Percentiles rank a stretch among this genome's conserved stretches.
These are phyloP conservation scores for Groenewaldozyma auringiensis DNA, from an alignment of 1,139 yeast genomes.

Conservation along the genomic window DNA sequence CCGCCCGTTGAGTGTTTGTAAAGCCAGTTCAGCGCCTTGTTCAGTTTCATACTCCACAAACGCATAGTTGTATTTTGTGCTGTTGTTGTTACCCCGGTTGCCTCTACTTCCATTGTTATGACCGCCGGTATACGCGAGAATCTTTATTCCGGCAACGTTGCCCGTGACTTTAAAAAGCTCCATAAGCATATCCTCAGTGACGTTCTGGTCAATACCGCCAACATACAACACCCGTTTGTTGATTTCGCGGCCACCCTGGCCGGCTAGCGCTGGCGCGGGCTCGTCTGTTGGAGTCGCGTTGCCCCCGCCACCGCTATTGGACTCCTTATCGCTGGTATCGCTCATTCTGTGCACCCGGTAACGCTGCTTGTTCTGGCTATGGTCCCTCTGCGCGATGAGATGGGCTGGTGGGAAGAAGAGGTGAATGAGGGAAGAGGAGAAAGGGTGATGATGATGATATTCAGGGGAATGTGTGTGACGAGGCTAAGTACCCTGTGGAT, in stretches of 20 bases:
- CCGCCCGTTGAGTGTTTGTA: slow-evolving; percentile 52
- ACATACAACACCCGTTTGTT: slow-evolving; percentile 68
- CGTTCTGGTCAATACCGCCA: slow-evolving; percentile 61
- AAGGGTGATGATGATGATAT: background rate
- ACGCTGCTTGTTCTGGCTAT: background rate
- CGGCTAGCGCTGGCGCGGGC: slow-evolving; percentile 54
- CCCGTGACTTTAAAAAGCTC: slow-evolving; percentile 61
- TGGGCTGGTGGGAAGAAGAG: background rate
- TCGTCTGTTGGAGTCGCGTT: slow-evolving; percentile 1
- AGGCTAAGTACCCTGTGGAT: background rate
- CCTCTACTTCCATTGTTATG: background rate
- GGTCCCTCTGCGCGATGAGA: slow-evolving; percentile 1
- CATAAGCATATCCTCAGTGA: slow-evolving; percentile 53
- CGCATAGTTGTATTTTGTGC: slow-evolving; percentile 70
- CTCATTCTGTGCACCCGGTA: background rate
- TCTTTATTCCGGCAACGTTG: slow-evolving; percentile 29
- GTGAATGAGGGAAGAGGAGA: background rate
- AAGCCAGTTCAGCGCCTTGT: slow-evolving; percentile 54
- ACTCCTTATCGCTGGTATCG: slow-evolving; percentile 1
- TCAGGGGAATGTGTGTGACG: background rate
- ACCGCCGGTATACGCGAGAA: slow-evolving; percentile 6
- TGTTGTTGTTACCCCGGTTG: too few relatives aligned
- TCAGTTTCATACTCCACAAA: slow-evolving; percentile 66
- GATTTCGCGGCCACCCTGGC: slow-evolving; percentile 74
- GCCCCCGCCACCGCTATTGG: background rate